Conservation (phyloP, 805 yeast genomes). For the Candida odintsovae region DNA sequence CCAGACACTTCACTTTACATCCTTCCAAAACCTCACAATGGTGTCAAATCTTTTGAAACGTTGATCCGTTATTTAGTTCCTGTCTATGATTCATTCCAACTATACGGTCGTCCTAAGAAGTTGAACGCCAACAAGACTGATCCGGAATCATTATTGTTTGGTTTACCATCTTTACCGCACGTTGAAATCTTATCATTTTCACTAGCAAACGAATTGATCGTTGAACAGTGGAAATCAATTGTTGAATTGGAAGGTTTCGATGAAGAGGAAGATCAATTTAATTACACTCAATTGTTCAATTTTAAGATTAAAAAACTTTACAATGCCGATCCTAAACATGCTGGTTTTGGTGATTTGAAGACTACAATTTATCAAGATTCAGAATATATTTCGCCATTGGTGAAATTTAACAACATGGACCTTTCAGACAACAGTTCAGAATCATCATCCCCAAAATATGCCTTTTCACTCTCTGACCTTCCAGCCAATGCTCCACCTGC, state of each 20-base stretch:
- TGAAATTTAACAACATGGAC: neutral
- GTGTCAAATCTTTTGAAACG: constrained; percentile 67
- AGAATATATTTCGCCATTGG: neutral
- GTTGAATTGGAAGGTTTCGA: neutral
- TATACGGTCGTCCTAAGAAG: constrained; percentile 72
- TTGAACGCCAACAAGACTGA: constrained; percentile 71
- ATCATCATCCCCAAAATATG: constrained; percentile 1
- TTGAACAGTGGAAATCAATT: constrained; percentile 14
- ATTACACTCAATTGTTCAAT: constrained; percentile 5
- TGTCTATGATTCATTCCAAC: constrained; percentile 59
- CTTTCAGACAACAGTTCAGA: neutral
- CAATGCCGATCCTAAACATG: neutral
- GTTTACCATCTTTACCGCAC: constrained; percentile 68
- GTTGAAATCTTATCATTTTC: constrained; percentile 42
- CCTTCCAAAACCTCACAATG: constrained; percentile 68
- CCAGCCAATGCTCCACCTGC: constrained; percentile 1
- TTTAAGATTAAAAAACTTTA: constrained; percentile 3
- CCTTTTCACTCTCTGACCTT: constrained; percentile 1
- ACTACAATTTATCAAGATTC: neutral
- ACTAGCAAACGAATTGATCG: constrained; percentile 7
- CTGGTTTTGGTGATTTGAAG: constrained; percentile 14
- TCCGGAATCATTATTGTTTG: constrained; percentile 60
- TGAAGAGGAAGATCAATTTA: neutral
- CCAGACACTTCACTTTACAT: constrained; percentile 34
- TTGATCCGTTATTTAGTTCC: constrained; percentile 68